phyloP scores from a whole-genome alignment of 345 rosid genomes.

The Cardamine occulta region DNA sequence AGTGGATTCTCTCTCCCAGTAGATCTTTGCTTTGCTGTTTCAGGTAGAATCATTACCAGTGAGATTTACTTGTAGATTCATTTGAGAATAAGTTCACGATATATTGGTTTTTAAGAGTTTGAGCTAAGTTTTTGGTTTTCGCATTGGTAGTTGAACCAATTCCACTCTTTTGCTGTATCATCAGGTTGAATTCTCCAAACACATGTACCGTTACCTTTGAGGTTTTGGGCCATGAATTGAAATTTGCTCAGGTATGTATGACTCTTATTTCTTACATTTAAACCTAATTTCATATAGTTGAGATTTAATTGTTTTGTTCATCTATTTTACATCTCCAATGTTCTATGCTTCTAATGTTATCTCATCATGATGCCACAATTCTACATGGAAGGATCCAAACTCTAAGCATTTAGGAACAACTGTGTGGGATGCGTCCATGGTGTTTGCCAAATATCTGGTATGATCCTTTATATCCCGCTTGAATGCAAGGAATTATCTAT shows the following conservation, averaged over 20 bases:
- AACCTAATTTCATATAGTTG: background rate
- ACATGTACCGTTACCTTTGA: conserved; percentile 68
- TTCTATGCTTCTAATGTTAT: conserved; percentile 17
- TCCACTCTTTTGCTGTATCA: conserved; percentile 7
- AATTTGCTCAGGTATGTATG: conserved; percentile 74
- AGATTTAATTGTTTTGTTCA: conserved; percentile 8
- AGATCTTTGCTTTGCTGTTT: conserved; percentile 28
- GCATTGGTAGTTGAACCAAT: background rate
- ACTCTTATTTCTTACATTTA: conserved; percentile 17
- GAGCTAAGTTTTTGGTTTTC: background rate
- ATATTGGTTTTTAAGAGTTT: background rate
- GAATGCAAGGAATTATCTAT: background rate
- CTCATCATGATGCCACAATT: conserved; percentile 21
- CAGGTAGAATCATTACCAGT: conserved; percentile 8
- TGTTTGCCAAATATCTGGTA: conserved; percentile 87
- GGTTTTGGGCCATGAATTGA: conserved; percentile 72
- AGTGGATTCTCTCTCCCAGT: background rate
- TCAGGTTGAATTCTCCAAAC: conserved; percentile 84
- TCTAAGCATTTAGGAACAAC: conserved; percentile 95
- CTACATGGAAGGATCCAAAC: conserved; percentile 78
- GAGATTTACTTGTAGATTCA: conserved; percentile 16
- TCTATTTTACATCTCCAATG: background rate
- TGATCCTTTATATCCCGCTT: conserved; percentile 15
- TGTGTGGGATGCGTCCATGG: conserved; percentile 98
- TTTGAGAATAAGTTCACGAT: background rate